Evolutionary conservation across 352 stramenopile species (phyloP).

Genomic region (Phytophthora pisi): DNA sequence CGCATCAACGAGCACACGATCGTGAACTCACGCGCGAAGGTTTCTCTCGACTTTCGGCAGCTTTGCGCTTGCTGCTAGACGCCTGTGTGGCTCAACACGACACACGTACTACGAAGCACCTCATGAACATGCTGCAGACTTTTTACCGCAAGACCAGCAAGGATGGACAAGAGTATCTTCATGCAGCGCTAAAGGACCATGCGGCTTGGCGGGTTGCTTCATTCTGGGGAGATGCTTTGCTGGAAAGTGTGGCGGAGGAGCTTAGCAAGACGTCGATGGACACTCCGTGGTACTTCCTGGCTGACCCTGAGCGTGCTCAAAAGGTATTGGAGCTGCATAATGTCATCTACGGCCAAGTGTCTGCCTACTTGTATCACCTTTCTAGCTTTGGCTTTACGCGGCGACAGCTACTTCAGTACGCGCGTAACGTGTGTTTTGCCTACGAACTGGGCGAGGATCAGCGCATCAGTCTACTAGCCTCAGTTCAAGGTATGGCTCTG

Average conservation of each 20-base stretch:
- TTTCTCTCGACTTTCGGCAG: constrained; percentile 55
- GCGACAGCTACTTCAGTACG: constrained; percentile 74
- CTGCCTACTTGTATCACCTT: constrained; percentile 80
- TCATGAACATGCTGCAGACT: constrained; percentile 89
- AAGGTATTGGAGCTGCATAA: constrained; percentile 82
- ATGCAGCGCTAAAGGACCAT: constrained; percentile 57
- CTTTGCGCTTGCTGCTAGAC: constrained; percentile 67
- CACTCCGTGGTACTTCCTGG: constrained; percentile 71
- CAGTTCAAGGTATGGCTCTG: constrained; percentile 51
- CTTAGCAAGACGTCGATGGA: constrained; percentile 73
- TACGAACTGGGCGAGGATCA: constrained; percentile 85
- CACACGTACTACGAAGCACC: constrained; percentile 63
- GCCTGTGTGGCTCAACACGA: constrained; percentile 69
- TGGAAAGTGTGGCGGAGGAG: constrained; percentile 79
- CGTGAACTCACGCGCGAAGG: constrained; percentile 61
- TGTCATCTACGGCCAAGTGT: constrained; percentile 76
- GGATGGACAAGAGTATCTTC: constrained; percentile 65
- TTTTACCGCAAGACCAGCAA: constrained; percentile 65
- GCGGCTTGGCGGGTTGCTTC: constrained; percentile 66
- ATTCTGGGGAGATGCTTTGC: constrained; percentile 77
- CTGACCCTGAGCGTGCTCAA: constrained; percentile 59
- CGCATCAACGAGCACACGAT: constrained; percentile 69
- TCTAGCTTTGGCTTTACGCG: constrained; percentile 71
- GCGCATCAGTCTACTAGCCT: constrained; percentile 67
- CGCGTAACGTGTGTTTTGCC: constrained; percentile 76